Conservation (phyloP, 768 basidiomycete species). For the Boletus eberwhitei region DNA sequence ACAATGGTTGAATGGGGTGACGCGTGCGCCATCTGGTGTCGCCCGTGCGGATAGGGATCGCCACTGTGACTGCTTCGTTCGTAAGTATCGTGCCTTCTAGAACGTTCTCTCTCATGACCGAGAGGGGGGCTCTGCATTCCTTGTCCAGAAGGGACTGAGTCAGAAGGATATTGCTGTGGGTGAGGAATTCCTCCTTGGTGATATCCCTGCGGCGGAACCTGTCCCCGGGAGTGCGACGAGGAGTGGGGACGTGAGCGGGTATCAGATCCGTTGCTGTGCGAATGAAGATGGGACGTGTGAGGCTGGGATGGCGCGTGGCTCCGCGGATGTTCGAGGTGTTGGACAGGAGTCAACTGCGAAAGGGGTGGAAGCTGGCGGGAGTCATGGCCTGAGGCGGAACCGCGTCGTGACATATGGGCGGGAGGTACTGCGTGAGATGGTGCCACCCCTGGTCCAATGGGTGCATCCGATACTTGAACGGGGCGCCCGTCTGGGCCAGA, state of each 20-base stretch:
- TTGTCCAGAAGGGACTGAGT: conserved; percentile 43
- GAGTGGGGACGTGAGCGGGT: conserved; percentile 50
- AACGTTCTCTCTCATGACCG: conserved; percentile 39
- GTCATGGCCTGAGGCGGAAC: conserved; percentile 42
- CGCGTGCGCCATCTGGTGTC: conserved; percentile 29
- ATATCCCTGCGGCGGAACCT: conserved; percentile 30
- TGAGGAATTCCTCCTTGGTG: conserved; percentile 39
- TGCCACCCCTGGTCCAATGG: conserved; percentile 39
- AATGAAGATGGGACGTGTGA: conserved; percentile 42
- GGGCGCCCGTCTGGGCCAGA: conserved; percentile 49
- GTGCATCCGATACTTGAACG: conserved; percentile 47
- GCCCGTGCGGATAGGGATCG: conserved; percentile 33
- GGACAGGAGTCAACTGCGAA: conserved; percentile 44
- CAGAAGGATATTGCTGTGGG: conserved; percentile 46
- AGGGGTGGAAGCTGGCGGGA: conserved; percentile 49
- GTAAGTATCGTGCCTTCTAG: conserved; percentile 48
- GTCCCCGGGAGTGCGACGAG: conserved; percentile 50
- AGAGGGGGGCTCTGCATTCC: conserved; percentile 49
- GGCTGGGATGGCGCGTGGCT: conserved; percentile 34
- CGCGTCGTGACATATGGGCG: conserved; percentile 43
- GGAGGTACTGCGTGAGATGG: conserved; percentile 38
- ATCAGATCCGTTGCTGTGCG: conserved; percentile 39
- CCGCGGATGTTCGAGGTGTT: conserved; percentile 36
- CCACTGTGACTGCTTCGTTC: conserved; percentile 37
- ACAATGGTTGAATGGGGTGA: conserved; percentile 35